A percentile compares a stretch with the other conserved stretches of the same genome.
Evolutionary conservation across 208 protist species (phyloP).

Genomic region (Crithidia sp.): DNA sequence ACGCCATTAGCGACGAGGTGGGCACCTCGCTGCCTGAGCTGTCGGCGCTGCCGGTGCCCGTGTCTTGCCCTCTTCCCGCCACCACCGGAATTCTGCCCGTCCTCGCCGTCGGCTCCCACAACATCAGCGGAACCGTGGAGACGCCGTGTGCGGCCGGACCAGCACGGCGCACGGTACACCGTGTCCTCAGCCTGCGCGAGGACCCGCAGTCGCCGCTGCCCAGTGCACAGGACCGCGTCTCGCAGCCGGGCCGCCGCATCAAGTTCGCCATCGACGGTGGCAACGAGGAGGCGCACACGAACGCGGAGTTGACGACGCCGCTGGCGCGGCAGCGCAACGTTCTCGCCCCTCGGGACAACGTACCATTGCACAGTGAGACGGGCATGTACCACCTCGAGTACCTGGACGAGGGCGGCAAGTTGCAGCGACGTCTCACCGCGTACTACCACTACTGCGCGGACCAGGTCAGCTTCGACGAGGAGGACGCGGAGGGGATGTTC

Average conservation of each 20-base stretch:
- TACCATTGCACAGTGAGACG: constrained; percentile 7
- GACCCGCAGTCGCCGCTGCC: background rate
- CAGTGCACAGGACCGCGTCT: background rate
- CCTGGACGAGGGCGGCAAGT: constrained; percentile 13
- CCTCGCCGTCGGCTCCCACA: background rate
- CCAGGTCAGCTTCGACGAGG: background rate
- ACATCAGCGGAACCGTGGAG: too few relatives aligned
- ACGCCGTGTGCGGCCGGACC: background rate
- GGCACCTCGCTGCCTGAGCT: background rate
- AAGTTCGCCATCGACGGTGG: background rate
- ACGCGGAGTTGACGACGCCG: background rate
- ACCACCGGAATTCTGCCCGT: background rate
- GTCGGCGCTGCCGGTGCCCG: background rate
- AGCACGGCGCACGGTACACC: background rate
- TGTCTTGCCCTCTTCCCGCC: background rate
- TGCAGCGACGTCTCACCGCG: constrained; percentile 4
- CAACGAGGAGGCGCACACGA: background rate
- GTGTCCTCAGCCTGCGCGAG: background rate
- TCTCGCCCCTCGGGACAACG: background rate
- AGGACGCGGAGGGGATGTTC: background rate
- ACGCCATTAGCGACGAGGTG: background rate
- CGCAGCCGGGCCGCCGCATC: background rate
- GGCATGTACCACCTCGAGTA: constrained; percentile 10
- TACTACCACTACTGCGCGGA: constrained; percentile 15
- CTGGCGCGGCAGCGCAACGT: background rate